Conservation (phyloP, 768 basidiomycete genomes). For the Russula dissimulans region DNA sequence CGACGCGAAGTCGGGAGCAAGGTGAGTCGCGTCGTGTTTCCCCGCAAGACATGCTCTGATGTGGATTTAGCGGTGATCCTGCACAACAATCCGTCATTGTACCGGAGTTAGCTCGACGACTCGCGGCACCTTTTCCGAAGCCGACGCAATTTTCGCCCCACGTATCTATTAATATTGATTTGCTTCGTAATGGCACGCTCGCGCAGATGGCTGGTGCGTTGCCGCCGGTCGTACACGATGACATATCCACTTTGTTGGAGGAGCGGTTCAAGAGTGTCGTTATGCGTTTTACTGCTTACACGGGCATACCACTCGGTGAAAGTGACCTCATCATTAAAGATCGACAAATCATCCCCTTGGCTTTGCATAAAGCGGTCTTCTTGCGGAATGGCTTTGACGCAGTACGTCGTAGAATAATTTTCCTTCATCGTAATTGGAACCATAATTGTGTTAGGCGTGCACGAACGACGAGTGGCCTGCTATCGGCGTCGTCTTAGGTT, state of each 20-base stretch:
- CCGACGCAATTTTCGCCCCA: constrained; percentile 5
- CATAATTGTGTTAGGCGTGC: not conserved
- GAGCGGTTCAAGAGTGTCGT: constrained; percentile 3
- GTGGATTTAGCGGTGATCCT: not conserved
- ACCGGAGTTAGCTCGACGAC: not conserved
- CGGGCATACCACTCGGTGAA: not conserved
- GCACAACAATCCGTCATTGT: constrained; percentile 1
- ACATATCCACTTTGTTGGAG: not conserved
- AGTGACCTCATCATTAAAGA: constrained; percentile 3
- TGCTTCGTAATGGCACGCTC: not conserved
- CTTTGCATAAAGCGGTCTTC: constrained; percentile 1
- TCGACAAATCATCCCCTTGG: not conserved
- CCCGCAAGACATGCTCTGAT: not conserved
- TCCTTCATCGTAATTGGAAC: too few species aligned
- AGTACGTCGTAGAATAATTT: not conserved
- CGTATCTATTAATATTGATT: not conserved
- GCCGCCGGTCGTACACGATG: not conserved
- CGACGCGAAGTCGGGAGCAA: not conserved
- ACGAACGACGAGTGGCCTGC: constrained; percentile 8
- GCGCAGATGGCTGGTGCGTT: not conserved
- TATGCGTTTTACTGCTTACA: not conserved
- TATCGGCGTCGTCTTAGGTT: constrained; percentile 1
- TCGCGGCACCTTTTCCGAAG: not conserved
- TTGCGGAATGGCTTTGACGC: constrained; percentile 1
- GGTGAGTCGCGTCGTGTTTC: not conserved